These are phyloP conservation scores for Solanum gandarillasii DNA, from an alignment of 257 asterid species.

Conservation along the genomic window DNA sequence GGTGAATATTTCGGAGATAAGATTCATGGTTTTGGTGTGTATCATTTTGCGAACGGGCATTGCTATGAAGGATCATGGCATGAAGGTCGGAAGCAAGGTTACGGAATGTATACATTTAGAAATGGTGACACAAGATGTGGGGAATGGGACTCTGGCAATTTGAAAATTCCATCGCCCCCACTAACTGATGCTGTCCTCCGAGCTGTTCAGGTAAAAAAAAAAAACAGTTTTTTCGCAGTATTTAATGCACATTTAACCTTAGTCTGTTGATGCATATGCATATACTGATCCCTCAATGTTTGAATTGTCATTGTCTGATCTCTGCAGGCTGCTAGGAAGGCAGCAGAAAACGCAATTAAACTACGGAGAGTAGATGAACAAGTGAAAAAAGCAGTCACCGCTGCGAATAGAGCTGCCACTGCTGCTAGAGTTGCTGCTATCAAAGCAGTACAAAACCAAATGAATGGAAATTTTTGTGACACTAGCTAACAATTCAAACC, in stretches of 20 bases:
- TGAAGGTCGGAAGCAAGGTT: constrained; percentile 81
- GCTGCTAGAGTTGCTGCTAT: constrained; percentile 62
- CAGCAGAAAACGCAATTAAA: constrained; percentile 51
- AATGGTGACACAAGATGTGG: constrained; percentile 54
- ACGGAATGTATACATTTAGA: constrained; percentile 62
- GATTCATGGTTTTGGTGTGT: constrained; percentile 19
- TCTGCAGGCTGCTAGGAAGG: constrained; percentile 68
- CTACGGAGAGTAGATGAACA: constrained; percentile 49
- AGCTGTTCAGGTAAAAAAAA: constrained; percentile 54
- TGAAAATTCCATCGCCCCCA: constrained; percentile 31
- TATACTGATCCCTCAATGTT: neutral
- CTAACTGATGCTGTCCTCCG: constrained; percentile 30
- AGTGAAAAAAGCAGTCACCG: constrained; percentile 64
- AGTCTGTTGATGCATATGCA: neutral
- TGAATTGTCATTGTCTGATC: neutral
- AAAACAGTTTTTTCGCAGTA: neutral
- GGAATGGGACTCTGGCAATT: constrained; percentile 67
- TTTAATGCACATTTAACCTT: neutral
- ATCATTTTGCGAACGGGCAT: constrained; percentile 71
- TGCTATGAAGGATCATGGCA: constrained; percentile 92
- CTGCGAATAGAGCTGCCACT: constrained; percentile 55
- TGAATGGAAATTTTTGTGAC: constrained; percentile 32
- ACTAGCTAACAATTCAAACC: constrained; percentile 5
- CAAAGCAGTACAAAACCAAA: constrained; percentile 43
- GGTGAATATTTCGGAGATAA: constrained; percentile 83